These are phyloP conservation scores for Solanum raphanifolium DNA, from an alignment of 257 asterid genomes.

Conservation along the genomic window DNA sequence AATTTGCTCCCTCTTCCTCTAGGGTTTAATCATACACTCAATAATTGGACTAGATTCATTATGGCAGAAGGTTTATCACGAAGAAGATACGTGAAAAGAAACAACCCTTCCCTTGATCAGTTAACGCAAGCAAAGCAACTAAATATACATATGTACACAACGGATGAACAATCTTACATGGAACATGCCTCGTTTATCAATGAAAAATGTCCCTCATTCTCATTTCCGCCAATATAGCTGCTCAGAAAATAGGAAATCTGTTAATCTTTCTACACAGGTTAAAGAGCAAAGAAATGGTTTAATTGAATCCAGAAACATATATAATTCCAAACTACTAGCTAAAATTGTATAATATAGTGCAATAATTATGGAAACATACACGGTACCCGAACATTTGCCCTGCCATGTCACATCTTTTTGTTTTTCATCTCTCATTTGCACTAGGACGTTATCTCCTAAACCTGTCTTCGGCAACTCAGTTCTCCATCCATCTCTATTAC, in stretches of 20 bases:
- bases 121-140: not conserved
- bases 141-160: not conserved
- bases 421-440: slow-evolving; percentile 69
- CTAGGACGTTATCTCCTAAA: slow-evolving; percentile 61
- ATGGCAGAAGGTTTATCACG: not conserved
- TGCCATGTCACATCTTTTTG: slow-evolving; percentile 82
- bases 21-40: not conserved
- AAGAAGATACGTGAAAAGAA: not conserved
- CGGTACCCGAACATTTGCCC: slow-evolving; percentile 99
- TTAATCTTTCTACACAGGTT: not conserved
- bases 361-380: slow-evolving; percentile 45
- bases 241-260: slow-evolving; percentile 15
- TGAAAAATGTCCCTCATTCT: slow-evolving; percentile 88
- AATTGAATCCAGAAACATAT: not conserved
- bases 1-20: not conserved
- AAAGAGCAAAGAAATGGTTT: slow-evolving; percentile 1
- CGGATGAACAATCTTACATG: slow-evolving; percentile 26
- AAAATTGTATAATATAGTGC: not conserved
- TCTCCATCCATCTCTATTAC: slow-evolving; percentile 80
- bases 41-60: not conserved
- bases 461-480: slow-evolving; percentile 69
- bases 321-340: not conserved
- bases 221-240: slow-evolving; percentile 91
- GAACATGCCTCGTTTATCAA: slow-evolving; percentile 94
- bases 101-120: not conserved